These are phyloP conservation scores for Uronychia setigera DNA, from an alignment of 73 alveolate species.

Conservation along the genomic window DNA sequence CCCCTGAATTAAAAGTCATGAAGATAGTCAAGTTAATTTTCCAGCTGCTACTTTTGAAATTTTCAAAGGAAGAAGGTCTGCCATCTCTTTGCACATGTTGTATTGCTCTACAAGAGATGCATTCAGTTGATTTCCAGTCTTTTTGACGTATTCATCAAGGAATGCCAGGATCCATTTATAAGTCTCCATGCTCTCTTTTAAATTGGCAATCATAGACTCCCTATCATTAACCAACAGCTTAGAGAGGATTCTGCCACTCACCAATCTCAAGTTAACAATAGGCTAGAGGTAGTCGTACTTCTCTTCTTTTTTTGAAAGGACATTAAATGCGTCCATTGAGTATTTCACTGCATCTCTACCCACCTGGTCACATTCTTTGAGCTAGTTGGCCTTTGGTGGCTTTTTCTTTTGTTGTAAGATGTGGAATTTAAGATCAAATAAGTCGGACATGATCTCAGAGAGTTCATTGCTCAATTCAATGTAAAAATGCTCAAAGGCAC, in stretches of 20 bases:
- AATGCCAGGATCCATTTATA: slow-evolving; percentile 68
- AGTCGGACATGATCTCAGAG: slow-evolving; percentile 85
- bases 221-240: slow-evolving; percentile 80
- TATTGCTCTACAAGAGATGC: slow-evolving; percentile 78
- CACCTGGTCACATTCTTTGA: slow-evolving; percentile 78
- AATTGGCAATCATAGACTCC: slow-evolving; percentile 71
- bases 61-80: slow-evolving; percentile 86
- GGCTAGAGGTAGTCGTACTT: slow-evolving; percentile 82
- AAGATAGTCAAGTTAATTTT: no score
- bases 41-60: no score
- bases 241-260: slow-evolving; percentile 84
- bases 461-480: slow-evolving; percentile 89
- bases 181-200: slow-evolving; percentile 72
- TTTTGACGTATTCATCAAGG: slow-evolving; percentile 66
- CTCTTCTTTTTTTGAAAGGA: slow-evolving; percentile 77
- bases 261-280: slow-evolving; percentile 75
- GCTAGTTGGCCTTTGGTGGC: slow-evolving; percentile 75
- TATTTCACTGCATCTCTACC: slow-evolving; percentile 77
- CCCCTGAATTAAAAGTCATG: no score
- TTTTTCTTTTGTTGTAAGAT: slow-evolving; percentile 62
- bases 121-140: slow-evolving; percentile 49
- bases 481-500: slow-evolving; percentile 82
- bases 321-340: slow-evolving; percentile 75
- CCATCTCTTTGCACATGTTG: slow-evolving; percentile 90
- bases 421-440: slow-evolving; percentile 89